A percentile compares a stretch with the other conserved stretches of the same genome.
Conservation (phyloP, 2,329 filamentous ascomycete species). For the Botryotinia globosa region DNA sequence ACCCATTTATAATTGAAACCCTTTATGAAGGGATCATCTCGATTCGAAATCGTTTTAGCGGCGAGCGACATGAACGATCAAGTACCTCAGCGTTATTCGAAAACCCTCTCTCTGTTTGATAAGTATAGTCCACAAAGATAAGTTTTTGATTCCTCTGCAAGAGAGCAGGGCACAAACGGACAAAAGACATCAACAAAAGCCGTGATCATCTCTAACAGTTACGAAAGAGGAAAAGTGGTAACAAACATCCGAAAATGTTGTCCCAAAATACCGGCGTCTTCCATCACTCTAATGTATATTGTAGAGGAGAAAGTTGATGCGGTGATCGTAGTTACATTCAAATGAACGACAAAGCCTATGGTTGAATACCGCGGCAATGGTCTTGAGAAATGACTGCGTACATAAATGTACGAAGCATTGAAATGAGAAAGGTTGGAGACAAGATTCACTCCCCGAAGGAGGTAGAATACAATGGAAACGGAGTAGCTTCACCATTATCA, state of each 20-base stretch:
- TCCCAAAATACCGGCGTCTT: conserved; percentile 38
- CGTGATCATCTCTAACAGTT: conserved; percentile 61
- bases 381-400: conserved; percentile 44
- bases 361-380: conserved; percentile 52
- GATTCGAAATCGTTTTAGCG: conserved; percentile 1
- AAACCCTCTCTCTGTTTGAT: conserved; percentile 68
- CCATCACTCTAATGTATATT: conserved; percentile 35
- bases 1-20: neutral
- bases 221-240: conserved; percentile 28
- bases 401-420: conserved; percentile 33
- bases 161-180: conserved; percentile 69
- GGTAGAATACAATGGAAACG: conserved; percentile 40
- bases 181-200: conserved; percentile 98
- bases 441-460: conserved; percentile 38
- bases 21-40: neutral
- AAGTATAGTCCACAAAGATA: conserved; percentile 84
- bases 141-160: conserved; percentile 89
- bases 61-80: conserved; percentile 25
- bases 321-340: conserved; percentile 56
- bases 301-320: conserved; percentile 62
- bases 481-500: conserved; percentile 44
- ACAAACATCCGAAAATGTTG: conserved; percentile 31
- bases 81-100: conserved; percentile 32
- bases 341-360: conserved; percentile 45
- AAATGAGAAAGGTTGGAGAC: conserved; percentile 44